Evolutionary conservation across 129 eudicot genomes (phyloP).

Genomic region (Daucus carota): DH1_v3.0 NC_030385.2:29138501-29139000

Average conservation of each 20-base stretch:
- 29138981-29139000: constrained; percentile 56
- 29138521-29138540: too few relatives aligned
- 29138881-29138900: constrained; percentile 60
- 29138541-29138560: too few relatives aligned
- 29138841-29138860: constrained; percentile 32
- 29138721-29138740: constrained; percentile 54
- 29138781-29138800: constrained; percentile 35
- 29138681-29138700: constrained; percentile 77
- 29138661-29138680: constrained; percentile 66
- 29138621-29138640: constrained; percentile 62
- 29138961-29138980: constrained; percentile 82
- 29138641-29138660: constrained; percentile 50
- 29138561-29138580: too few relatives aligned
- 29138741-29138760: constrained; percentile 48
- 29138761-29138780: constrained; percentile 35
- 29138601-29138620: constrained; percentile 65
- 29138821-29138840: constrained; percentile 58
- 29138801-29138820: constrained; percentile 82
- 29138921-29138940: too few relatives aligned
- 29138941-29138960: too few relatives aligned
- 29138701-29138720: constrained; percentile 67
- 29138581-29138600: constrained; percentile 47
- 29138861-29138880: constrained; percentile 29
- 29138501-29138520: too few relatives aligned
- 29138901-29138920: constrained; percentile 60